Percentiles rank a stretch among this genome's conserved stretches.
These are phyloP conservation scores for Colletotrichum filicis DNA, from an alignment of 2,329 filamentous ascomycete genomes.

Conservation along the genomic window DNA sequence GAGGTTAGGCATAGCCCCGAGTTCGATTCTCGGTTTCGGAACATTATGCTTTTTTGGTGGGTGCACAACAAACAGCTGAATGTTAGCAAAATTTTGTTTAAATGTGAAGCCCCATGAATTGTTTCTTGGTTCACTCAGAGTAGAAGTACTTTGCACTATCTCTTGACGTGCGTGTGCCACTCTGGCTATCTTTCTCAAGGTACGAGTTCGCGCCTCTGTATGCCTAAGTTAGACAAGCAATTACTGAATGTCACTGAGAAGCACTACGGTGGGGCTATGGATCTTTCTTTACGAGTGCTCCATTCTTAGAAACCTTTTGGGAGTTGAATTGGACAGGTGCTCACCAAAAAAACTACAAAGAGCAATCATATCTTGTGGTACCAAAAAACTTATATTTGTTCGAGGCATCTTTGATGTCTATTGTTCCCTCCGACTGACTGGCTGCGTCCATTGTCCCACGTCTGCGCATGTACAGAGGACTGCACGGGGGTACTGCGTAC, in stretches of 20 bases:
- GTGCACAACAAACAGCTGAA: too few relatives aligned
- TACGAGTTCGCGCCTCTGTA: not conserved
- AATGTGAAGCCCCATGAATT: too few relatives aligned
- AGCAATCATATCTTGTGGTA: too few relatives aligned
- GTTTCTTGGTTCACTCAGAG: too few relatives aligned
- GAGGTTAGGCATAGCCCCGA: constrained; percentile 33
- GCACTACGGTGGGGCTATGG: not conserved
- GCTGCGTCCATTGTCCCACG: not conserved
- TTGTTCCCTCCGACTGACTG: not conserved
- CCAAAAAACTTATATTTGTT: too few relatives aligned
- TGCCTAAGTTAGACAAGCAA: not conserved
- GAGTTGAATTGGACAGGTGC: not conserved
- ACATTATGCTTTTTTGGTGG: not conserved
- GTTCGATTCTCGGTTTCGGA: constrained; percentile 35
- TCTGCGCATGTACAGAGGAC: not conserved
- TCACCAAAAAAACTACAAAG: not conserved
- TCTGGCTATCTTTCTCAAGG: not conserved
- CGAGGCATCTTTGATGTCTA: too few relatives aligned
- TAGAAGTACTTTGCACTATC: too few relatives aligned
- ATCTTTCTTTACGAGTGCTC: not conserved
- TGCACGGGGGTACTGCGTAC: not conserved
- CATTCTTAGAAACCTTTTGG: not conserved
- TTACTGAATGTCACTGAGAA: not conserved
- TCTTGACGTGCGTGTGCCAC: not conserved
- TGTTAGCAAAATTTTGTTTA: too few relatives aligned